Evolutionary conservation across 139 green algal species (phyloP).

Genomic region (Picochlorum sp.): DNA sequence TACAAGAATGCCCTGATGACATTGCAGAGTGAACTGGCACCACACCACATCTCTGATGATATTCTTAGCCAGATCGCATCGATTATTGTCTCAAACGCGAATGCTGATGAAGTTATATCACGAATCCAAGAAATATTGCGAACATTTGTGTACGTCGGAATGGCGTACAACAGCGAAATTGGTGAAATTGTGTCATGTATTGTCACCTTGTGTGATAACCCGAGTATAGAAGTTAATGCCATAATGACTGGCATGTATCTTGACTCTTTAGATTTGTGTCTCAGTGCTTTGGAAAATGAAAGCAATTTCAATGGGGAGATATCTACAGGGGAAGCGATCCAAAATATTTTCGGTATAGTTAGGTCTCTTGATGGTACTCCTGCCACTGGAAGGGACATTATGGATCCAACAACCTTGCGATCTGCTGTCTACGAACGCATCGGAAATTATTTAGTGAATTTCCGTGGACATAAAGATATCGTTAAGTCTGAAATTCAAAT

Average conservation of each 20-base stretch:
- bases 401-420: too few relatives aligned
- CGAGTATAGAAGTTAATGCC: too few relatives aligned
- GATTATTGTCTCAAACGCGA: background rate
- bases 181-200: too few relatives aligned
- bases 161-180: too few relatives aligned
- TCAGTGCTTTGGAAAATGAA: too few relatives aligned
- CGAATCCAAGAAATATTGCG: too few relatives aligned
- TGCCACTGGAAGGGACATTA: background rate
- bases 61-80: background rate
- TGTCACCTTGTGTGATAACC: too few relatives aligned
- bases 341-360: conserved; percentile 22
- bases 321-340: conserved; percentile 22
- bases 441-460: background rate
- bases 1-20: background rate
- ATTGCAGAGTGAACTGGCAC: background rate
- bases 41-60: background rate
- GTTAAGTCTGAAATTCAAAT: conserved; percentile 6
- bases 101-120: too few relatives aligned
- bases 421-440: too few relatives aligned
- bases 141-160: too few relatives aligned
- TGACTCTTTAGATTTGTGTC: too few relatives aligned
- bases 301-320: background rate
- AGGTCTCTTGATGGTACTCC: conserved; percentile 9
- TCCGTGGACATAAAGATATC: background rate
- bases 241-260: too few relatives aligned